Conservation (phyloP, 2,329 filamentous ascomycete genomes). For the Neurospora sp. region DNA sequence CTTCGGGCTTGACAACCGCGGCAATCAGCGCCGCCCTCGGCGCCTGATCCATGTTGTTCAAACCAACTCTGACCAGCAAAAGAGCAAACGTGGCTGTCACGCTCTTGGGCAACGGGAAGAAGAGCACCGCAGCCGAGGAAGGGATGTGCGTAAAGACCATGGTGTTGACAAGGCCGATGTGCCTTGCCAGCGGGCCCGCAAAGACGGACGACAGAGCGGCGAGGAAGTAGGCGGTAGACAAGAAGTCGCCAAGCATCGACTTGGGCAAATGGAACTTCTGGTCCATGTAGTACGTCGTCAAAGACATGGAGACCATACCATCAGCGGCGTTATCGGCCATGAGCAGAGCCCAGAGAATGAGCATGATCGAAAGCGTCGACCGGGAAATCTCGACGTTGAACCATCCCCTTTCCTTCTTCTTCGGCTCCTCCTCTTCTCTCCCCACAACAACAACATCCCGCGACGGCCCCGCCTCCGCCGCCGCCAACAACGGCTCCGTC, state of each 20-base stretch:
- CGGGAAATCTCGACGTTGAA: conserved; percentile 46
- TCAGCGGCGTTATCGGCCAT: conserved; percentile 56
- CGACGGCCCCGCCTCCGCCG: conserved; percentile 14
- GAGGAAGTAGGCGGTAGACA: conserved; percentile 44
- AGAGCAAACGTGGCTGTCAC: conserved; percentile 44
- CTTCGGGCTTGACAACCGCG: conserved; percentile 53
- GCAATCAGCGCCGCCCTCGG: conserved; percentile 58
- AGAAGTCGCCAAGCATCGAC: conserved; percentile 49
- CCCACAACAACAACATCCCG: conserved; percentile 16
- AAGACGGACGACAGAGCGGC: conserved; percentile 44
- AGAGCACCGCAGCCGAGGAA: conserved; percentile 48
- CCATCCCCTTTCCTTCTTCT: conserved; percentile 20
- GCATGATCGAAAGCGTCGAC: conserved; percentile 48
- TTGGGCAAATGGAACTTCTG: conserved; percentile 45
- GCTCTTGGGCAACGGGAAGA: conserved; percentile 46
- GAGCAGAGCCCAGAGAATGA: conserved; percentile 55
- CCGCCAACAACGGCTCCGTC: not conserved
- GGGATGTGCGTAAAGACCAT: conserved; percentile 56
- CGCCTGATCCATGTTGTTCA: conserved; percentile 63
- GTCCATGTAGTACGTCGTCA: conserved; percentile 51
- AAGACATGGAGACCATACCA: conserved; percentile 50
- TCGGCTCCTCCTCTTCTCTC: conserved; percentile 11
- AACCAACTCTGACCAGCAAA: conserved; percentile 47
- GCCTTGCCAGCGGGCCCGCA: conserved; percentile 45
- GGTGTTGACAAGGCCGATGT: conserved; percentile 53